These are phyloP conservation scores for Herpetomonas samuelpessoai DNA, from an alignment of 208 protist genomes.

Conservation along the genomic window DNA sequence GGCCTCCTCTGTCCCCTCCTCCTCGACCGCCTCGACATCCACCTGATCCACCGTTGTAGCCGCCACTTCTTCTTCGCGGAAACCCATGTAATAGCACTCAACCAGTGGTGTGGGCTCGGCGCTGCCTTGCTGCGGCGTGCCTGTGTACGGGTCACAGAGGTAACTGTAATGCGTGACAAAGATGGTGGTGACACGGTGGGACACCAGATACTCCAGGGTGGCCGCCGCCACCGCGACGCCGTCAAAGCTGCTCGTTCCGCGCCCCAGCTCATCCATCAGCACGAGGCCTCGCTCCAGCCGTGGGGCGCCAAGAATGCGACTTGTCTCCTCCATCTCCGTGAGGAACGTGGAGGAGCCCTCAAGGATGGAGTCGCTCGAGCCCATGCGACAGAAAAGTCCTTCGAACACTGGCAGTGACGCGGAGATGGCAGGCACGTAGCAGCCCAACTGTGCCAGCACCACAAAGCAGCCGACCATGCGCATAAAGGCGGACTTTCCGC, in stretches of 20 bases:
- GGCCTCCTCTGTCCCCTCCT: conserved; percentile 56
- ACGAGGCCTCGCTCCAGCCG: conserved; percentile 86
- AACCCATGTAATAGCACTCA: conserved; percentile 87
- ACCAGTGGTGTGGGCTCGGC: conserved; percentile 17
- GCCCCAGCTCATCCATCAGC: conserved; percentile 96
- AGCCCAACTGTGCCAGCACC: conserved; percentile 94
- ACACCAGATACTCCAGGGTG: conserved; percentile 89
- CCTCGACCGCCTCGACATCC: conserved; percentile 3
- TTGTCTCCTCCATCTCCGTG: conserved; percentile 96
- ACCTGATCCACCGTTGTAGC: no score
- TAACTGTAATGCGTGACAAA: conserved; percentile 96
- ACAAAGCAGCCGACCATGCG: conserved; percentile 91
- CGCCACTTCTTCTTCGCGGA: conserved; percentile 79
- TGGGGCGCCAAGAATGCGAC: conserved; percentile 81
- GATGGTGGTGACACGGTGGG: conserved; percentile 66
- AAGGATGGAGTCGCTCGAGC: conserved; percentile 90
- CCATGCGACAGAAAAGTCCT: conserved; percentile 93
- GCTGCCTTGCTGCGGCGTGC: background rate
- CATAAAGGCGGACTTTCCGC: conserved; percentile 93
- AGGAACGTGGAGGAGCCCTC: conserved; percentile 96
- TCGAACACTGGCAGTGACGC: conserved; percentile 86
- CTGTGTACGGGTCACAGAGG: conserved; percentile 74
- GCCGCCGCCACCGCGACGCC: conserved; percentile 92
- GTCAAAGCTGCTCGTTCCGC: conserved; percentile 95
- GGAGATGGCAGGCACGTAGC: conserved; percentile 89